Conservation (phyloP, 2,329 filamentous ascomycete genomes). For the Phyllosticta paracitricarpa region DNA sequence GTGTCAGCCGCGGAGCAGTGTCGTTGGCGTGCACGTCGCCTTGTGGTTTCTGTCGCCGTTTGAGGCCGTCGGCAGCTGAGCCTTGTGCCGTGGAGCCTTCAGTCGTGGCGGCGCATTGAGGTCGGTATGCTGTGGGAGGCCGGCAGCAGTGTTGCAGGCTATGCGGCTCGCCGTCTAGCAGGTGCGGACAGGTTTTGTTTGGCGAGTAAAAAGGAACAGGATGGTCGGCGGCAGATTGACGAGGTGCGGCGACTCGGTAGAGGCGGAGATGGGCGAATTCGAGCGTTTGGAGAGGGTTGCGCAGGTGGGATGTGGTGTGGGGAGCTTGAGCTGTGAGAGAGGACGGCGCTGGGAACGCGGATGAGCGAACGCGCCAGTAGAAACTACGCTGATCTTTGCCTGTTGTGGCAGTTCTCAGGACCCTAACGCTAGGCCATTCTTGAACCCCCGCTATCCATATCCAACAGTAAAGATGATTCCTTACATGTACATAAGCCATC, state of each 20-base stretch:
- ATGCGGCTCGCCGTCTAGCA: conserved; percentile 2
- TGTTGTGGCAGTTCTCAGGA: neutral
- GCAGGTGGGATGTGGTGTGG: conserved; percentile 13
- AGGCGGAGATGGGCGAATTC: neutral
- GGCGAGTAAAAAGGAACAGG: neutral
- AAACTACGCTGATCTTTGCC: conserved; percentile 16
- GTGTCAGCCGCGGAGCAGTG: neutral
- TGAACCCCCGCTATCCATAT: no score
- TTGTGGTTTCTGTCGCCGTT: neutral
- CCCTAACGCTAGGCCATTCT: neutral
- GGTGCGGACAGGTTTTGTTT: neutral
- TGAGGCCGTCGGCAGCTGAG: neutral
- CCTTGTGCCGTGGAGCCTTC: neutral
- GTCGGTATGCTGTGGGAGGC: neutral
- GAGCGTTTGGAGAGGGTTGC: neutral
- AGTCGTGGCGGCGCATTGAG: conserved; percentile 6
- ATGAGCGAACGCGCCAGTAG: conserved; percentile 51
- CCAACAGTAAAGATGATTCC: no score
- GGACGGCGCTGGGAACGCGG: conserved; percentile 47
- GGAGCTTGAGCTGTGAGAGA: conserved; percentile 46
- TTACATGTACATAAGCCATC: neutral
- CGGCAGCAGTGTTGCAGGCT: neutral
- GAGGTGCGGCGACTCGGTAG: neutral
- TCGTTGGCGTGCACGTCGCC: neutral
- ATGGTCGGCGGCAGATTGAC: neutral